phyloP scores from a whole-genome alignment of 257 asterid genomes.

The Solanum megistacrolobum region DNA sequence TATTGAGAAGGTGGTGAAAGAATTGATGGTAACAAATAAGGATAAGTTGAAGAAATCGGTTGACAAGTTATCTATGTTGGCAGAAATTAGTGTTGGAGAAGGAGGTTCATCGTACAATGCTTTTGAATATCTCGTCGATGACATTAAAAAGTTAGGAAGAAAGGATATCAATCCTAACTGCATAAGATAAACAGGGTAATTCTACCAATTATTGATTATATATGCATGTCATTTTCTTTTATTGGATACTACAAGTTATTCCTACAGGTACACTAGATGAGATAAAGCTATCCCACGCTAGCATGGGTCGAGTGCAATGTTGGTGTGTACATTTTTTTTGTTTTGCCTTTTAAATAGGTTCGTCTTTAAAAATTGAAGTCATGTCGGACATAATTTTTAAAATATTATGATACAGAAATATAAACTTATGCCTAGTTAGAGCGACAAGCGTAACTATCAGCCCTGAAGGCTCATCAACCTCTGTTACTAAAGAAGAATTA shows the following conservation, averaged over 20 bases:
- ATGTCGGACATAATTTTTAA: not conserved
- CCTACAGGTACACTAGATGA: not conserved
- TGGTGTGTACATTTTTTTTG: not conserved
- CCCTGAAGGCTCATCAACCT: slow-evolving; percentile 10
- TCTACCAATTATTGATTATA: not conserved
- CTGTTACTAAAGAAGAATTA: slow-evolving; percentile 19
- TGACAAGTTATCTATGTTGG: slow-evolving; percentile 14
- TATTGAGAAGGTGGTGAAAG: slow-evolving; percentile 29
- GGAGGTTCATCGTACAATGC: slow-evolving; percentile 34
- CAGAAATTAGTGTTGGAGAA: slow-evolving; percentile 17
- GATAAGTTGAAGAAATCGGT: slow-evolving; percentile 25
- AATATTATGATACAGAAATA: not conserved
- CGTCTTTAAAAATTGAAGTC: too few relatives aligned
- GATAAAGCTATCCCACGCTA: not conserved
- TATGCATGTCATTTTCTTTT: not conserved
- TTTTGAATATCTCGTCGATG: slow-evolving; percentile 12
- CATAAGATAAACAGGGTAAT: not conserved
- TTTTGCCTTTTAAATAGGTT: not conserved
- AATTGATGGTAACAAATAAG: slow-evolving; percentile 30
- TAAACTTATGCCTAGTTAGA: not conserved
- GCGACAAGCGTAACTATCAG: not conserved
- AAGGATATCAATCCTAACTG: not conserved
- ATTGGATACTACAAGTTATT: not conserved
- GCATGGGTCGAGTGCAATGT: not conserved
- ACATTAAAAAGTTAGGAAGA: not conserved